A percentile compares a stretch with the other conserved stretches of the same genome.
Conservation (phyloP, 345 rosid genomes). For the Citrus maxima region DNA sequence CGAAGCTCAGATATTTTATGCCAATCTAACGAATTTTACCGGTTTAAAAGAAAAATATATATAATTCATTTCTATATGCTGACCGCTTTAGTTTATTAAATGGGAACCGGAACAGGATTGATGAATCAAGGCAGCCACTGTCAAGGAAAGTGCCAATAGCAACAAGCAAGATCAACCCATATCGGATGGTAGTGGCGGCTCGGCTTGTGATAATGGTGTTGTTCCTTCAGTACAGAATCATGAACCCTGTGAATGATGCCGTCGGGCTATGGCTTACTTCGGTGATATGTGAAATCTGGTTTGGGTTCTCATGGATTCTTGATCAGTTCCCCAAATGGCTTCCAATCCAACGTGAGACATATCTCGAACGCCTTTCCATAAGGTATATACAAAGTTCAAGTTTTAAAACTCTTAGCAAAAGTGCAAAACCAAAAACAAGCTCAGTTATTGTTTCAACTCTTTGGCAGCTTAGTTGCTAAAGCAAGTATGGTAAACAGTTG, state of each 20-base stretch:
- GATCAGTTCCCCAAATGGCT: constrained; percentile 98
- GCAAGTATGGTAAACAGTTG: too few relatives aligned
- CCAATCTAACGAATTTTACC: too few relatives aligned
- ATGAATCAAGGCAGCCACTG: constrained; percentile 88
- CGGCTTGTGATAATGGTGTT: constrained; percentile 75
- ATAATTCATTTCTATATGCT: background rate
- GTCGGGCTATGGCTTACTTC: constrained; percentile 92
- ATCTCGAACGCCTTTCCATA: constrained; percentile 83
- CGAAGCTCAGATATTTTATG: too few relatives aligned
- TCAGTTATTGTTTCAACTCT: background rate
- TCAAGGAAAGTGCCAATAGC: constrained; percentile 92
- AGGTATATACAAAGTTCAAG: constrained; percentile 32
- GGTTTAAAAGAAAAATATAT: too few relatives aligned
- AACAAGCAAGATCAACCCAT: constrained; percentile 91
- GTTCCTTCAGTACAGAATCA: constrained; percentile 75
- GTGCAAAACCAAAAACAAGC: too few relatives aligned
- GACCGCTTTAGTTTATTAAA: background rate
- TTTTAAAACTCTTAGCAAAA: background rate
- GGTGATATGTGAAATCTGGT: constrained; percentile 89
- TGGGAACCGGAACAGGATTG: constrained; percentile 52
- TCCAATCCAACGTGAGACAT: constrained; percentile 88
- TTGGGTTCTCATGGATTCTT: constrained; percentile 88
- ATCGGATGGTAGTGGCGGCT: constrained; percentile 87
- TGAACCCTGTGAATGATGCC: constrained; percentile 86
- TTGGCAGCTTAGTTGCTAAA: background rate